These are phyloP conservation scores for Trametopsis cervina DNA, from an alignment of 768 basidiomycete genomes.

Conservation along the genomic window DNA sequence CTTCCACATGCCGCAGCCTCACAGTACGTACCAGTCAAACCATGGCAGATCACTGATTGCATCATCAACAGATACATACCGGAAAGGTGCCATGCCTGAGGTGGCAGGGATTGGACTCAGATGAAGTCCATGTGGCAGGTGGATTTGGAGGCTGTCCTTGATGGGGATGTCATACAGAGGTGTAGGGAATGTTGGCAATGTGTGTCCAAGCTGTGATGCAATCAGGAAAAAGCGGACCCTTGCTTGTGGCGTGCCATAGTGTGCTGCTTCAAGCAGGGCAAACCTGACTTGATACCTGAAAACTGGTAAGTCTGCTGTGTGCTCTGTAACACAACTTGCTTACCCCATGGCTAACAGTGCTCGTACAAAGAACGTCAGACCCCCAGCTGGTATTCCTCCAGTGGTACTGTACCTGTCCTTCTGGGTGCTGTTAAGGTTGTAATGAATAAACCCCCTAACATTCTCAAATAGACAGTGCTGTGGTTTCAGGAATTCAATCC, in stretches of 20 bases:
- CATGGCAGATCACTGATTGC: slow-evolving; percentile 66
- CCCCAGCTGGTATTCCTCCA: slow-evolving; percentile 69
- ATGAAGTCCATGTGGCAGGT: slow-evolving; percentile 33
- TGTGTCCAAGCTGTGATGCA: slow-evolving; percentile 29
- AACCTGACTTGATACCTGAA: slow-evolving; percentile 38
- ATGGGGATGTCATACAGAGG: slow-evolving; percentile 37
- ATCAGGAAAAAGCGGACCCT: slow-evolving; percentile 45
- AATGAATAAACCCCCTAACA: slow-evolving; percentile 38
- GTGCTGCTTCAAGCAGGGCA: slow-evolving; percentile 38
- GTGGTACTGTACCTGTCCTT: slow-evolving; percentile 35
- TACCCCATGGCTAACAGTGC: slow-evolving; percentile 64
- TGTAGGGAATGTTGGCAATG: slow-evolving; percentile 33
- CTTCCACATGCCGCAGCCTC: too few relatives aligned
- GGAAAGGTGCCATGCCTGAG: slow-evolving; percentile 41
- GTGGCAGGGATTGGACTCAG: slow-evolving; percentile 40
- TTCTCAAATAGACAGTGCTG: slow-evolving; percentile 43
- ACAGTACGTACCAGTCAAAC: slow-evolving; percentile 64
- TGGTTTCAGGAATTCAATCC: slow-evolving; percentile 35
- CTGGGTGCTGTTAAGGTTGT: slow-evolving; percentile 32
- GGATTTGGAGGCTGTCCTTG: slow-evolving; percentile 41
- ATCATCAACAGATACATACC: slow-evolving; percentile 55
- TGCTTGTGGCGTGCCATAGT: slow-evolving; percentile 40
- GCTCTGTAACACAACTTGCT: slow-evolving; percentile 6
- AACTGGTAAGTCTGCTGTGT: background rate
- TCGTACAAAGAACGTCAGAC: slow-evolving; percentile 58